These are phyloP conservation scores for Herpotrichia juniperi DNA, from an alignment of 2,329 filamentous ascomycete species.

Conservation along the genomic window DNA sequence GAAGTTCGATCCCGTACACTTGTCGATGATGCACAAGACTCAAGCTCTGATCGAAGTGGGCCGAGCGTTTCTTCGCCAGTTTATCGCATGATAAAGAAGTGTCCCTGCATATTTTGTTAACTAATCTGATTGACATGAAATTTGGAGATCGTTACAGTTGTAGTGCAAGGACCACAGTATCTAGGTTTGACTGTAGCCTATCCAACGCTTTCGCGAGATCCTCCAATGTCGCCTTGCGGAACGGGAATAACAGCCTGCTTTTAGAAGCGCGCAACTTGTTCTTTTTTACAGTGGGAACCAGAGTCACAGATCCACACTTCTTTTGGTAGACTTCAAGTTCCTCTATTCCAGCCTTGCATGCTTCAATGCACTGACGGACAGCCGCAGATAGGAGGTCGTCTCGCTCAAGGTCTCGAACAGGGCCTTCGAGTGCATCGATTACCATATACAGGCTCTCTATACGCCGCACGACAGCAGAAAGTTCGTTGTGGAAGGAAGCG, in stretches of 20 bases:
- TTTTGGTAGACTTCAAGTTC: background rate
- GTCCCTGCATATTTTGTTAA: background rate
- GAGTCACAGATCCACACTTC: conserved; percentile 5
- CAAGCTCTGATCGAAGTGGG: background rate
- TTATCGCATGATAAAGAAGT: background rate
- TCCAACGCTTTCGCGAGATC: conserved; percentile 6
- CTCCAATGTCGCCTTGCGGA: conserved; percentile 7
- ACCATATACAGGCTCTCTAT: conserved; percentile 3
- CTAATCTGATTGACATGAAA: background rate
- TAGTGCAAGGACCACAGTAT: conserved; percentile 5
- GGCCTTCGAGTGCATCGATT: conserved; percentile 6
- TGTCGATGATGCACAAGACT: background rate
- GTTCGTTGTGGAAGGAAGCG: conserved; percentile 6
- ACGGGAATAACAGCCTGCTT: conserved; percentile 6
- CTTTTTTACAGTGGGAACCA: background rate
- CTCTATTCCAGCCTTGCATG: background rate
- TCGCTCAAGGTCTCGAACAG: conserved; percentile 1
- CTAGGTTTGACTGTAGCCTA: conserved; percentile 6
- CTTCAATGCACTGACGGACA: conserved; percentile 1
- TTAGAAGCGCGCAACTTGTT: conserved; percentile 2
- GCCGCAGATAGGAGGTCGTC: conserved; percentile 1
- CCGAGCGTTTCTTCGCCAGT: background rate
- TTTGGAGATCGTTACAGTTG: background rate
- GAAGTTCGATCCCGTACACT: conserved; percentile 3
- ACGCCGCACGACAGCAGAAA: background rate